Conservation (phyloP, 2,329 filamentous ascomycete species). For the Aspergillus clavatus region DNA sequence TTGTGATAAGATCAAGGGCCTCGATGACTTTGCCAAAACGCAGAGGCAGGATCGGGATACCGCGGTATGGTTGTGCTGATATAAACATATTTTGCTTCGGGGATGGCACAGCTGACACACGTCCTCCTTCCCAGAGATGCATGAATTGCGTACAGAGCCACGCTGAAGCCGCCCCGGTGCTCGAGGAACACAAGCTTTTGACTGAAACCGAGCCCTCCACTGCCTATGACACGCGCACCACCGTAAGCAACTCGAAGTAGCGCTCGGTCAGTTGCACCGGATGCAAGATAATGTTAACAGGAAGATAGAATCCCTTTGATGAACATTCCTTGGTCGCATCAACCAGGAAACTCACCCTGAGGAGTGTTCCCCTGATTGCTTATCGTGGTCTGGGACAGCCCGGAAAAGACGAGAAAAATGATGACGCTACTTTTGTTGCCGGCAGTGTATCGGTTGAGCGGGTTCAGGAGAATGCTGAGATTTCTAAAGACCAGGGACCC, state of each 20-base stretch:
- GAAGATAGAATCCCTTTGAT: conserved; percentile 15
- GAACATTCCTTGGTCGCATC: conserved; percentile 6
- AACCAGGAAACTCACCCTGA: conserved; percentile 1
- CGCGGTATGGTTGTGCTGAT: conserved; percentile 36
- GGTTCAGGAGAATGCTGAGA: conserved; percentile 3
- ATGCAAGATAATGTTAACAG: background rate
- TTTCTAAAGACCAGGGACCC: conserved; percentile 4
- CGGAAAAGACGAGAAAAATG: conserved; percentile 14
- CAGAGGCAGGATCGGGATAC: conserved; percentile 45
- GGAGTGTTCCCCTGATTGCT: background rate
- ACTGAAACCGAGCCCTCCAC: conserved; percentile 14
- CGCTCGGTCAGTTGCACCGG: background rate
- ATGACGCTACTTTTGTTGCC: conserved; percentile 14
- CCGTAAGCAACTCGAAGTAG: conserved; percentile 5
- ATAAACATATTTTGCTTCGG: background rate
- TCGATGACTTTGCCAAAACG: conserved; percentile 48
- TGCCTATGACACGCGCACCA: conserved; percentile 2
- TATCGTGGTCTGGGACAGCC: background rate
- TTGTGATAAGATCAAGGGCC: conserved; percentile 44
- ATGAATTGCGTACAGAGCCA: conserved; percentile 33
- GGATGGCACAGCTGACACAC: background rate
- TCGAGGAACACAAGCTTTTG: conserved; percentile 28
- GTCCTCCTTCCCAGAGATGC: conserved; percentile 37
- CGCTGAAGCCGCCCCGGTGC: conserved; percentile 29
- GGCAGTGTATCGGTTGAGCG: conserved; percentile 19